Evolutionary conservation across 1,139 yeast genomes (phyloP).

Genomic region (Hansenula sp.): DNA sequence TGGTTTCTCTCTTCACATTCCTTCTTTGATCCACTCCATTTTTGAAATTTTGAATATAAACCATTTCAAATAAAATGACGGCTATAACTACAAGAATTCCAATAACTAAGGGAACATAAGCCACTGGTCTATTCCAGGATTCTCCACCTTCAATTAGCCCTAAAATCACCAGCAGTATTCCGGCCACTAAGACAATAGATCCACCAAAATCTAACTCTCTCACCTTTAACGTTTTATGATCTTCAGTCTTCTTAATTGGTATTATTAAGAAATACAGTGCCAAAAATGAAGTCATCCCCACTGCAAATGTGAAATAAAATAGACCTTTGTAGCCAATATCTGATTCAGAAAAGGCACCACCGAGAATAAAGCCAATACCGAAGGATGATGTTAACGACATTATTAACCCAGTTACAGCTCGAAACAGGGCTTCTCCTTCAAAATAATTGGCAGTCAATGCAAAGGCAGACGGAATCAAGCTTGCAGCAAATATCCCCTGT

Average conservation of each 20-base stretch:
- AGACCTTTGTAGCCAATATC: slow-evolving; percentile 28
- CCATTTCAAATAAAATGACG: slow-evolving; percentile 14
- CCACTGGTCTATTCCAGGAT: slow-evolving; percentile 28
- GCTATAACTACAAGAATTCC: slow-evolving; percentile 11
- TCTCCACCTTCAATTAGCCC: slow-evolving; percentile 34
- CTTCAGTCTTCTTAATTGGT: slow-evolving; percentile 18
- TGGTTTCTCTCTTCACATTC: neutral
- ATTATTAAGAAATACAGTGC: slow-evolving; percentile 16
- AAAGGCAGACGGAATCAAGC: slow-evolving; percentile 29
- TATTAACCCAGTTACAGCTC: slow-evolving; percentile 18
- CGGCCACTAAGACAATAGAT: slow-evolving; percentile 24
- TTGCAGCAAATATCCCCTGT: slow-evolving; percentile 35
- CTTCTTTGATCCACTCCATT: neutral
- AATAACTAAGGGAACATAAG: slow-evolving; percentile 24
- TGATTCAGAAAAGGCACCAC: slow-evolving; percentile 32
- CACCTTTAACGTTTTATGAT: slow-evolving; percentile 12
- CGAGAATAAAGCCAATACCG: slow-evolving; percentile 30
- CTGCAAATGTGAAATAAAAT: slow-evolving; percentile 27
- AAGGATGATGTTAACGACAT: slow-evolving; percentile 24
- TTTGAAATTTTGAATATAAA: slow-evolving; percentile 6
- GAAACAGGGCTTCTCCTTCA: neutral
- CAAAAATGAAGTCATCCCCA: slow-evolving; percentile 11
- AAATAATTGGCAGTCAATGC: slow-evolving; percentile 24
- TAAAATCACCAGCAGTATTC: slow-evolving; percentile 26
- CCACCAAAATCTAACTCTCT: slow-evolving; percentile 26